Evolutionary conservation across 305 asterid genomes (phyloP), one percentile per base, ranked within the genome.

Genomic region (Coffea humblotiana): DNA sequence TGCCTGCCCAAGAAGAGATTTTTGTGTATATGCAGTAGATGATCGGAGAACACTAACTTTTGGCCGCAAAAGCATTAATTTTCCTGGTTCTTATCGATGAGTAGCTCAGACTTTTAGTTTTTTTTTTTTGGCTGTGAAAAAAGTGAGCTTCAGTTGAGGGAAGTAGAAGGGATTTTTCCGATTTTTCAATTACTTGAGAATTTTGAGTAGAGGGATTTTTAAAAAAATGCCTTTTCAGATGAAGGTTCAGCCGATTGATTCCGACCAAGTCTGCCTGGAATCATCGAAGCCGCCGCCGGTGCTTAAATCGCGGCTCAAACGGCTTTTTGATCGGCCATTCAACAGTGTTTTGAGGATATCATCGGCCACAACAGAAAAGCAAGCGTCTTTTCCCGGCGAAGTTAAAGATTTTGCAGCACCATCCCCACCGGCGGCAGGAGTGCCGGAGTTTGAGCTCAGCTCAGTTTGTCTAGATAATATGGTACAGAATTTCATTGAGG

Each of bases 401-500:
- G 92, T 77, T 2, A 81, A 81, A 72, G 81, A 71, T 18, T 35
- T 25, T 77, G 89, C 43, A 29, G 40, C 40, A 25, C 21, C 43
- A 65, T 9, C 40, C 1, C 40, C 69, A 12, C 37, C 19, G 32
- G 18, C 69, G 70, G 70, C 78, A 84, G 76, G 54, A 87, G 80
- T 45, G 86, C 83, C 54, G 79, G 97, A 96, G 82, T 91, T 94
- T n/a, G 98, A 96, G 88, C 97, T 98, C 52, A 94, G 97, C 85
- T 91, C 99, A 2, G 90, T 94, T 37, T 92, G 97, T 72, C 78
- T 96, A 43, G 94, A 88, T 61, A 91, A 91, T 81, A 96, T 96
- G 99, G 99, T 96, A 43, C 95, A 85, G 89, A 94, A 82, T 84
- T 96, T 92, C 82, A 90, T 96, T 23, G 99, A 95, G 76, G 99